These are phyloP conservation scores for Erodium moschatum DNA, from an alignment of 441 rosid species.

Conservation along the genomic window DNA sequence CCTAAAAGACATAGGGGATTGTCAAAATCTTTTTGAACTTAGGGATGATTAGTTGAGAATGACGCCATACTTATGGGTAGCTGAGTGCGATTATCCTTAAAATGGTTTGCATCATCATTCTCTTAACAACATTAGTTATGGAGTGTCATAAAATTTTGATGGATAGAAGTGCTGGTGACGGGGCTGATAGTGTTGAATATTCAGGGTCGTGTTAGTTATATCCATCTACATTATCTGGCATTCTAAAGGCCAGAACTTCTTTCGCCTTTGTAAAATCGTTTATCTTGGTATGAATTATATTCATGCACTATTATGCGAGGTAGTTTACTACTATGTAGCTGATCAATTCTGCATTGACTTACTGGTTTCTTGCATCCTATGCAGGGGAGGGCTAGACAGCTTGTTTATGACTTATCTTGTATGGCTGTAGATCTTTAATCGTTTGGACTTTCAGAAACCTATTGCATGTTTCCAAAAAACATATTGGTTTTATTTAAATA, in stretches of 20 bases:
- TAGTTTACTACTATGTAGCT: conserved; percentile 21
- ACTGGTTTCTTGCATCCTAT: conserved; percentile 27
- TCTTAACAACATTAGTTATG: conserved; percentile 10
- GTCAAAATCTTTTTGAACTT: too few relatives aligned
- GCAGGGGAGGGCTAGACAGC: conserved; percentile 98
- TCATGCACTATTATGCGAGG: conserved; percentile 14
- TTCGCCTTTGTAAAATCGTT: not conserved
- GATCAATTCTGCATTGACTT: conserved; percentile 19
- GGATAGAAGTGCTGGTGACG: conserved; percentile 86
- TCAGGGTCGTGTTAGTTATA: conserved; percentile 95
- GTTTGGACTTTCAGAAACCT: not conserved
- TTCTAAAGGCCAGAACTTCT: conserved; percentile 65
- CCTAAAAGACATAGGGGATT: too few relatives aligned
- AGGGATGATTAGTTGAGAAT: too few relatives aligned
- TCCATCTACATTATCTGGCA: conserved; percentile 99
- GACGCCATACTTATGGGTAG: too few relatives aligned
- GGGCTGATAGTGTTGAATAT: conserved; percentile 98
- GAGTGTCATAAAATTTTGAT: conserved; percentile 85
- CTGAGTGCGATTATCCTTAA: too few relatives aligned
- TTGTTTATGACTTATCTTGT: conserved; percentile 21
- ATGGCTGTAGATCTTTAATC: not conserved
- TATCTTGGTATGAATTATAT: conserved; percentile 1
- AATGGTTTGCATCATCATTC: not conserved
- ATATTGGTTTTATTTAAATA: too few relatives aligned
- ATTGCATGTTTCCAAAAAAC: not conserved